Percentiles rank a stretch among this genome's conserved stretches.
Conservation (phyloP, 1,139 yeast genomes). For the Saccharomycopsis hybrid region DNA sequence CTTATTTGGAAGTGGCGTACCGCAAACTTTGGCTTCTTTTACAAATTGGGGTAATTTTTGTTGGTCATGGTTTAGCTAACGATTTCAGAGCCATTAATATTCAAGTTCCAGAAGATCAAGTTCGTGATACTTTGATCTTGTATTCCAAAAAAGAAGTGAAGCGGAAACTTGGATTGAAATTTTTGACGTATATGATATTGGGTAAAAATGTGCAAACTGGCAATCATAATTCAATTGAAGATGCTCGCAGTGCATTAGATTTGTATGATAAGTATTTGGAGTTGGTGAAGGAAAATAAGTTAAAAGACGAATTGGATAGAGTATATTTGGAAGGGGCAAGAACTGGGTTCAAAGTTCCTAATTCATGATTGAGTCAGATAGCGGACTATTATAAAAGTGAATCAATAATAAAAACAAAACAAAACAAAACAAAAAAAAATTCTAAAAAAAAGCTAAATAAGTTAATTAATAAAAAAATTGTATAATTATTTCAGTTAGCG, state of each 20-base stretch:
- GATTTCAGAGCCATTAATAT: constrained; percentile 93
- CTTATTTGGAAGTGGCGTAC: constrained; percentile 77
- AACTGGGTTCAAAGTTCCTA: constrained; percentile 54
- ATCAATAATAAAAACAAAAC: neutral
- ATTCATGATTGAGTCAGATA: neutral
- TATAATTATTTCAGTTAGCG: neutral
- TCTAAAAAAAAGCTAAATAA: neutral
- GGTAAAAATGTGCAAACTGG: constrained; percentile 79
- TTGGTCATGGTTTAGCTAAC: constrained; percentile 88
- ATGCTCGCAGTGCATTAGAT: constrained; percentile 79
- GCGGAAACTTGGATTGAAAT: constrained; percentile 80
- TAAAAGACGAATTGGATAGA: constrained; percentile 55
- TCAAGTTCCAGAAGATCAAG: constrained; percentile 78
- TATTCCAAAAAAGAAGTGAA: constrained; percentile 63
- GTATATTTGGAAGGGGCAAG: constrained; percentile 74
- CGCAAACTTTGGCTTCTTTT: constrained; percentile 82
- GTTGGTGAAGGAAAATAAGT: constrained; percentile 48
- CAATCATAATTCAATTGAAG: constrained; percentile 95
- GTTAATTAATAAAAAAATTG: neutral
- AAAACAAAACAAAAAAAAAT: neutral
- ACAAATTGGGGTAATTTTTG: constrained; percentile 84
- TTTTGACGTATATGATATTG: constrained; percentile 74
- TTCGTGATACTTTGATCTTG: constrained; percentile 81
- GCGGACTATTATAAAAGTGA: neutral
- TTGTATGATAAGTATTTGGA: constrained; percentile 69